phyloP scores from a whole-genome alignment of 2,329 filamentous ascomycete species.

The Lachnellula hyalina region DNA sequence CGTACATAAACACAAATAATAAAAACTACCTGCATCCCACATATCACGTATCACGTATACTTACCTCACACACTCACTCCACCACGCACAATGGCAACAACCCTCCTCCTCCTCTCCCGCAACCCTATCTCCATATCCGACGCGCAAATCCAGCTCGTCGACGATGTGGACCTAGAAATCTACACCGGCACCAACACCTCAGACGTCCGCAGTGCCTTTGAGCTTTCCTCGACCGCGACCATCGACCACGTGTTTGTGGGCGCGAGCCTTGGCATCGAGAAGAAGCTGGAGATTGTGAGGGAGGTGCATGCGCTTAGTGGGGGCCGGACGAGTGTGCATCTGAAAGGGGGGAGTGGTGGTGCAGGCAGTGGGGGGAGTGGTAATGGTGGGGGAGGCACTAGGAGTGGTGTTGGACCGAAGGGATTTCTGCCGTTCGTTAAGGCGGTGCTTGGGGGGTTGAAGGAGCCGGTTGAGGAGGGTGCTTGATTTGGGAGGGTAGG shows the following conservation, averaged over 20 bases:
- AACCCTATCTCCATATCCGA: not conserved
- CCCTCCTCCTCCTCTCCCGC: not conserved
- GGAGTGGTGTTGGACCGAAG: not conserved
- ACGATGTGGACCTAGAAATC: not conserved
- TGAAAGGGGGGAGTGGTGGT: not conserved
- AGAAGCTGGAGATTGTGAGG: not conserved
- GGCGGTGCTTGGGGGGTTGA: not conserved
- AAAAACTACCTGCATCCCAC: too few species aligned
- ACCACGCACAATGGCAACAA: too few species aligned
- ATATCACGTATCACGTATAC: too few species aligned
- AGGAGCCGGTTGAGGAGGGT: not conserved
- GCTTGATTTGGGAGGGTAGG: too few species aligned
- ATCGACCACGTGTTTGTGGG: not conserved
- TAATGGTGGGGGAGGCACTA: too few species aligned
- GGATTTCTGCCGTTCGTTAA: not conserved
- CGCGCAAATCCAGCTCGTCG: not conserved
- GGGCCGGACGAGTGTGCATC: not conserved
- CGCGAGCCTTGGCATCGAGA: not conserved
- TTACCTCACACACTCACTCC: too few species aligned
- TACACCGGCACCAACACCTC: not conserved
- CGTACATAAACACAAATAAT: too few species aligned
- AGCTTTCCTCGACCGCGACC: not conserved
- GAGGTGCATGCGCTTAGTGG: not conserved
- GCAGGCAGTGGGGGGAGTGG: too few species aligned
- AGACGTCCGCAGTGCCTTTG: not conserved